A percentile compares a stretch with the other conserved stretches of the same genome.
Conservation (phyloP, 208 protist species). For the Acanthamoeba triangularis region DNA sequence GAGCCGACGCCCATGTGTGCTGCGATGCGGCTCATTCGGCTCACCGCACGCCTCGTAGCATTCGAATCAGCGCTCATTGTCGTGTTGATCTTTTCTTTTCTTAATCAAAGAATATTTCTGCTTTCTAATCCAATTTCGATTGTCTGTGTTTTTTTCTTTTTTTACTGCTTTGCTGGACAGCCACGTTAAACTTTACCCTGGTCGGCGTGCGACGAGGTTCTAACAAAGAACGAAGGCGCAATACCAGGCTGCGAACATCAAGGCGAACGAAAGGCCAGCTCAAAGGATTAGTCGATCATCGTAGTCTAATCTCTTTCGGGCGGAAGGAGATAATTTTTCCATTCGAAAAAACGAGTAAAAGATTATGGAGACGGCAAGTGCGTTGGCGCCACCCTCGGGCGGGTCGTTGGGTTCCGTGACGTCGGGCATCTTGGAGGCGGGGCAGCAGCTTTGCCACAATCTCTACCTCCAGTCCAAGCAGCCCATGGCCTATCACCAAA, state of each 20-base stretch:
- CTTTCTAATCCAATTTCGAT: neutral
- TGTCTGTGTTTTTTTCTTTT: neutral
- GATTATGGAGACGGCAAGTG: neutral
- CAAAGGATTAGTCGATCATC: too few relatives aligned
- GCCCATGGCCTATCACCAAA: neutral
- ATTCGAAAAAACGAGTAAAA: neutral
- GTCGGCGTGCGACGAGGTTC: neutral
- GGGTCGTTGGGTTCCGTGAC: neutral
- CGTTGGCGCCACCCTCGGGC: neutral
- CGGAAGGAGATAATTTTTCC: neutral
- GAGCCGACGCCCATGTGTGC: neutral
- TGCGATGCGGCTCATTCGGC: neutral
- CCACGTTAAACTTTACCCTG: neutral
- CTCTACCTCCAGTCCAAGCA: constrained; percentile 65
- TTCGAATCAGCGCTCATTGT: neutral
- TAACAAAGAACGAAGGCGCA: neutral
- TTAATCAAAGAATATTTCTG: neutral
- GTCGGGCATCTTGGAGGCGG: constrained; percentile 15
- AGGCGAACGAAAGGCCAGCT: too few relatives aligned
- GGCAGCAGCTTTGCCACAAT: constrained; percentile 23
- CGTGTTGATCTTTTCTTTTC: neutral
- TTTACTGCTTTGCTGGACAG: neutral
- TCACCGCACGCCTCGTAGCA: neutral
- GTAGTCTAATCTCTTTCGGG: neutral
- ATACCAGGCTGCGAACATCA: neutral